Base-by-base conservation (phyloP, 257 asterid genomes). In the Petrea volubilis region DNA sequence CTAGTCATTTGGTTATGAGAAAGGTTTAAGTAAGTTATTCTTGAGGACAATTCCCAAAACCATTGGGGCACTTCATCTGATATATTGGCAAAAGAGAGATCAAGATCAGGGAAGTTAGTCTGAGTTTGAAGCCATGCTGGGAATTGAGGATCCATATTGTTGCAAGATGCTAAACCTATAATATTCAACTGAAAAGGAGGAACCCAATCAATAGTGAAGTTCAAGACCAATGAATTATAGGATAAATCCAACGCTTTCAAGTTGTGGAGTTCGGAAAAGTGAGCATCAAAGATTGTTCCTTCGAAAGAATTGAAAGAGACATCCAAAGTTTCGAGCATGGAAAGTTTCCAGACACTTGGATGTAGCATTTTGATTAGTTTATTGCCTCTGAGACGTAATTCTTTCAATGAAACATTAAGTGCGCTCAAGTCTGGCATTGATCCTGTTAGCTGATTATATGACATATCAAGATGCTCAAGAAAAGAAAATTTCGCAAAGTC, bases 81-180 rank as follows among this genome's bases (percentile, higher is more conserved):
- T 52, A 80, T 68, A 8, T 63, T 68, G 40, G 51, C 38, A 70
- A 7, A 20, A 21, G 88, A 83, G 27, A 80, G 28, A 69, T 80
- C 86, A 36, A 83, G 76, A 13, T 1, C 0, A 6, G 25, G 2
- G 29, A 74, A 6, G 2, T 24, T 53, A 24, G n/a, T 64, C 49
- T 80, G 85, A 31, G 78, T 73, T 63, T 18, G 66, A 74, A 84
- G 64, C 86, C 89, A 81, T 11, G 50, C 7, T 0, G 85, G 90
- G 41, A 84, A 82, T 2, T 9, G 52, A 20, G 79, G 78, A 13
- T 85, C 84, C 66, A 77, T n/a, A n/a, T n/a, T 53, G 3, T 71
- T 51, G 66, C 86, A 73, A 36, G 28, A 34, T 1, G 77, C 63
- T n/a, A 80, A 60, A 13, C 4, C 2, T 0, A 83, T 27, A 20